Evolutionary conservation across 2,329 filamentous ascomycete genomes (phyloP).

Genomic region (Exophiala alcalophila): DNA sequence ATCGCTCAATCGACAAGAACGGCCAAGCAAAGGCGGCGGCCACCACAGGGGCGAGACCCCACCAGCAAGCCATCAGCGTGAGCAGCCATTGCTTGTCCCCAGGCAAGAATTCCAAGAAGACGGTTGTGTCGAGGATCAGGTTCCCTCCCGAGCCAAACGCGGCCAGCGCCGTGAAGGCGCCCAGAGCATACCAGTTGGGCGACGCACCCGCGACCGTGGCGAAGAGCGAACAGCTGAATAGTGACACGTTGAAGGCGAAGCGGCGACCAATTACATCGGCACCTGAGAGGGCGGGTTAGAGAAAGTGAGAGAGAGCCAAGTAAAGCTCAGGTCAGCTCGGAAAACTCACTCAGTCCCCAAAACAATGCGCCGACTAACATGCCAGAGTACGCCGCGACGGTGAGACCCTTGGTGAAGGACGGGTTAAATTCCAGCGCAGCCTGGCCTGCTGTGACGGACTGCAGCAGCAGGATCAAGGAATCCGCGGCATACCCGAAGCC

Average conservation of each 20-base stretch:
- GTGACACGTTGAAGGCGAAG: conserved; percentile 65
- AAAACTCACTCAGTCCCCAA: conserved; percentile 58
- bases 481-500: conserved; percentile 54
- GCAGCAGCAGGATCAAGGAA: conserved; percentile 35
- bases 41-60: conserved; percentile 32
- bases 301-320: too few species aligned
- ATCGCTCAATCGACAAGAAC: conserved; percentile 21
- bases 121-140: conserved; percentile 40
- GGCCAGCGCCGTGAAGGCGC: conserved; percentile 25
- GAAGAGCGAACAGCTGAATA: conserved; percentile 62
- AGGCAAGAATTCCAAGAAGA: conserved; percentile 58
- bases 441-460: conserved; percentile 26
- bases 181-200: conserved; percentile 51
- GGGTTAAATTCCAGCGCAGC: conserved; percentile 27
- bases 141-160: conserved; percentile 37
- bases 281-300: too few species aligned
- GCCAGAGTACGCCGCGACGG: conserved; percentile 43
- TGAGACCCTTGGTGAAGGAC: conserved; percentile 30
- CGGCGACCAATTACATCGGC: conserved; percentile 65
- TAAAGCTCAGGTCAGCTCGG: background rate
- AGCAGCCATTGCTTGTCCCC: conserved; percentile 60
- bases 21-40: conserved; percentile 29
- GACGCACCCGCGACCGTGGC: conserved; percentile 64
- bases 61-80: conserved; percentile 37
- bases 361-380: conserved; percentile 53